Evolutionary conservation across 257 asterid species (phyloP).

Genomic region (Nicotiana tabacum): DNA sequence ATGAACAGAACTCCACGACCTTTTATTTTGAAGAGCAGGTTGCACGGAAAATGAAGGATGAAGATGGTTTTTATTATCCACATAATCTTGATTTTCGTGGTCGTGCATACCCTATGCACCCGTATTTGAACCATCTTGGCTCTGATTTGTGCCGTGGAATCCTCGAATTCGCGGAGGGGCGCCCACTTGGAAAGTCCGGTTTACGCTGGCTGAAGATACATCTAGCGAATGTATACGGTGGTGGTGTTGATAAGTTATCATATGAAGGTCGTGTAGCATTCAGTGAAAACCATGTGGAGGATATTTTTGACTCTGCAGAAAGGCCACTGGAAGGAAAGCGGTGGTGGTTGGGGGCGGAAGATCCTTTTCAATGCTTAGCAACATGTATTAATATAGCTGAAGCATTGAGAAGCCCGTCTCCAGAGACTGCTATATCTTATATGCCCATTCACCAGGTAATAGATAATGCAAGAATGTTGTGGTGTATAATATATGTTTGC

Average conservation of each 20-base stretch:
- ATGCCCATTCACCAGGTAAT: conserved; percentile 92
- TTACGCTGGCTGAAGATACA: conserved; percentile 83
- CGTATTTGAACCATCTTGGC: conserved; percentile 93
- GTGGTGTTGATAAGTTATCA: conserved; percentile 88
- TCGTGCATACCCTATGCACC: conserved; percentile 99
- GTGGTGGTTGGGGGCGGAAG: conserved; percentile 98
- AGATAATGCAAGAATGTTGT: conserved; percentile 5
- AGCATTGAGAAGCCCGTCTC: conserved; percentile 80
- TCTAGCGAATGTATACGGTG: conserved; percentile 79
- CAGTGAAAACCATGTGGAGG: conserved; percentile 74
- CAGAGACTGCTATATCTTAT: conserved; percentile 64
- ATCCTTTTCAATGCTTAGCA: conserved; percentile 95
- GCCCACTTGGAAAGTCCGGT: conserved; percentile 93
- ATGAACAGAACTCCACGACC: conserved; percentile 11
- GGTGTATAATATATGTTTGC: neutral
- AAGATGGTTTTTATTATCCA: conserved; percentile 95
- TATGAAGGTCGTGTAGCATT: conserved; percentile 74
- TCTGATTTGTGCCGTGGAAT: conserved; percentile 94
- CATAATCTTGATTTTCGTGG: conserved; percentile 98
- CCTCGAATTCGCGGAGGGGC: conserved; percentile 92
- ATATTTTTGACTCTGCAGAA: conserved; percentile 91
- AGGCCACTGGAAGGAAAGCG: conserved; percentile 93
- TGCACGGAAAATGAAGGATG: conserved; percentile 93
- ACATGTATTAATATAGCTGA: conserved; percentile 77
- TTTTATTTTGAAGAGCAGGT: conserved; percentile 56